A percentile compares a stretch with the other conserved stretches of the same genome.
Conservation (phyloP, 768 basidiomycete genomes). For the Psilocybe cyanescens region DNA sequence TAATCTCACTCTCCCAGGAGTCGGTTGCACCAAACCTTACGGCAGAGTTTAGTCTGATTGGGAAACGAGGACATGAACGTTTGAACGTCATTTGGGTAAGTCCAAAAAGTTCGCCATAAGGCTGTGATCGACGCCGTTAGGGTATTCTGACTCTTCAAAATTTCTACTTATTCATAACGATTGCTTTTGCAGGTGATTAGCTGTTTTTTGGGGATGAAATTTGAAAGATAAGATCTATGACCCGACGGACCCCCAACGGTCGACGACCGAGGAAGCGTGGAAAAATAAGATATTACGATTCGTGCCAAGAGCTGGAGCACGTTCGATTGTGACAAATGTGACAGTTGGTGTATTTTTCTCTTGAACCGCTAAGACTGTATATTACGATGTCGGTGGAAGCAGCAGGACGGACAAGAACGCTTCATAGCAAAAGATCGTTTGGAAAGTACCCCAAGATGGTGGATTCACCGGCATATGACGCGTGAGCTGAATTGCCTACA, state of each 20-base stretch:
- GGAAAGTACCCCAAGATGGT: slow-evolving; percentile 64
- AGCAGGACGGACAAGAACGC: slow-evolving; percentile 36
- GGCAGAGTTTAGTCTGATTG: no score
- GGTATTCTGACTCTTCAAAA: no score
- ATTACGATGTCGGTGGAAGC: slow-evolving; percentile 30
- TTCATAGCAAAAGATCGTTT: slow-evolving; percentile 69
- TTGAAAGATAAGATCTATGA: no score
- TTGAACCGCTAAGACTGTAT: neutral
- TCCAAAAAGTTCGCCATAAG: no score
- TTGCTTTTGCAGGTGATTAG: no score
- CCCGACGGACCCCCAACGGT: neutral
- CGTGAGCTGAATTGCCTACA: slow-evolving; percentile 41
- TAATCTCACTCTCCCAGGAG: no score
- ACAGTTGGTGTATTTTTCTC: slow-evolving; percentile 7
- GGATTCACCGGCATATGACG: slow-evolving; percentile 81
- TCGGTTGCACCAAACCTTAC: no score
- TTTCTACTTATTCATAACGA: no score
- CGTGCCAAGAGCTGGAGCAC: slow-evolving; percentile 9
- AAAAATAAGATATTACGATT: slow-evolving; percentile 2
- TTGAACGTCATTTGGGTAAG: no score
- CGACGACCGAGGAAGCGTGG: slow-evolving; percentile 4
- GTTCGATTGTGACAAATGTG: slow-evolving; percentile 14
- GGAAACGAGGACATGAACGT: no score
- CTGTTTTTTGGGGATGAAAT: no score
- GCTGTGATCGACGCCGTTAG: no score